Percentiles rank a stretch among this genome's conserved stretches.
These are phyloP conservation scores for Penicillium goetzii DNA, from an alignment of 495 filamentous ascomycete species.

Conservation along the genomic window DNA sequence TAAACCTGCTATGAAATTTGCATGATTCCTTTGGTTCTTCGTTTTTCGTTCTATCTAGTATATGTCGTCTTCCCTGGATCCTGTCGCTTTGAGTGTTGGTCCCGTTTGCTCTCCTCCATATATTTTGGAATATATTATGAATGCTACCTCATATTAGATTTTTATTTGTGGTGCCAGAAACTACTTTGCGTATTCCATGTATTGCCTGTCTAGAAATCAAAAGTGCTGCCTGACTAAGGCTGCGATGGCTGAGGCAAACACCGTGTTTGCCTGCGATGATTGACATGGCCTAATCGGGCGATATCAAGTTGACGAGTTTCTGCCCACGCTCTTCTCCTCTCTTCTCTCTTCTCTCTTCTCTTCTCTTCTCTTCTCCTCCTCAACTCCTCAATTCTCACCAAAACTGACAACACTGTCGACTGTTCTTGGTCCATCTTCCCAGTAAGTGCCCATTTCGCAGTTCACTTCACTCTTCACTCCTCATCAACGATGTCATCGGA, in stretches of 20 bases:
- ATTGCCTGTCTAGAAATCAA: background rate
- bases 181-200: background rate
- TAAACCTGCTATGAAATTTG: slow-evolving; percentile 24
- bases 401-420: no score
- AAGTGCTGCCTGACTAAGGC: background rate
- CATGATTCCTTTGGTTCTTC: slow-evolving; percentile 19
- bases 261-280: background rate
- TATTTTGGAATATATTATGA: slow-evolving; percentile 11
- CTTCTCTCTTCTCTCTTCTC: background rate
- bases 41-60: slow-evolving; percentile 3
- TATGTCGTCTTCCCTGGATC: slow-evolving; percentile 10
- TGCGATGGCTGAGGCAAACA: background rate
- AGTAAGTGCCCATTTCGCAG: background rate
- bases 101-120: background rate
- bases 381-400: background rate
- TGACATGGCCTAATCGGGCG: background rate
- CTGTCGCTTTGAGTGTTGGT: background rate
- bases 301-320: background rate
- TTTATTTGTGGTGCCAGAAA: background rate
- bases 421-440: background rate
- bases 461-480: background rate
- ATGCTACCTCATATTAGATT: slow-evolving; percentile 9
- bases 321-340: background rate
- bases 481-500: background rate
- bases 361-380: background rate